Evolutionary conservation across 2,329 filamentous ascomycete species (phyloP).

Genomic region (Zalaria obscura): DNA sequence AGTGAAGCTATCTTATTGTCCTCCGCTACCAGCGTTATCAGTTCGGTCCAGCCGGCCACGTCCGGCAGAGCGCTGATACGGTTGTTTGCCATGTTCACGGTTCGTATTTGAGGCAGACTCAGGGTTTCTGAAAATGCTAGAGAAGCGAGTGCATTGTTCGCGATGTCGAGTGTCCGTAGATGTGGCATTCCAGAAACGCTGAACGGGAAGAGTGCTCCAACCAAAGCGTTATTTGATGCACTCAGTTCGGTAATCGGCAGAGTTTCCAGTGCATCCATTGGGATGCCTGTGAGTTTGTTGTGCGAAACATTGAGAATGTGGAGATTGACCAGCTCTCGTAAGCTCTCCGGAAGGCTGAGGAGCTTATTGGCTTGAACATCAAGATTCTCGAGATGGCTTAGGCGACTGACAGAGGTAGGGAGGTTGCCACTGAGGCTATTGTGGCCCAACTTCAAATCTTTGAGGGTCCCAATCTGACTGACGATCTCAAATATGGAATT

Average conservation of each 20-base stretch:
- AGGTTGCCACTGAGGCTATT: conserved; percentile 61
- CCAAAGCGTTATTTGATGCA: conserved; percentile 64
- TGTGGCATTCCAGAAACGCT: conserved; percentile 34
- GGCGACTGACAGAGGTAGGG: conserved; percentile 44
- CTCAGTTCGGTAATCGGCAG: conserved; percentile 61
- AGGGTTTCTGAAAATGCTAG: conserved; percentile 37
- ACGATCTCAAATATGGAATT: conserved; percentile 61
- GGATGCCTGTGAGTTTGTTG: conserved; percentile 60
- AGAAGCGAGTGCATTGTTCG: conserved; percentile 55
- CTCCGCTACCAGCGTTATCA: conserved; percentile 61
- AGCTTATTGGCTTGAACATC: conserved; percentile 75
- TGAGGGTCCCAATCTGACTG: conserved; percentile 54
- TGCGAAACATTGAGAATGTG: conserved; percentile 66
- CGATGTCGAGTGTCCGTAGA: conserved; percentile 64
- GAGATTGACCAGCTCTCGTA: conserved; percentile 55
- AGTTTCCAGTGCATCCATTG: conserved; percentile 52
- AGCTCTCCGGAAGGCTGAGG: conserved; percentile 49
- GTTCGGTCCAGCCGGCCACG: conserved; percentile 56
- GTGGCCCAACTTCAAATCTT: conserved; percentile 68
- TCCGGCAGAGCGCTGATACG: conserved; percentile 59
- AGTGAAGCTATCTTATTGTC: conserved; percentile 67
- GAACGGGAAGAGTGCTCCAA: conserved; percentile 55
- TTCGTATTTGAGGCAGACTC: conserved; percentile 57
- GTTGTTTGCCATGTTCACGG: conserved; percentile 68
- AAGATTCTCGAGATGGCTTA: conserved; percentile 61